These are phyloP conservation scores for Spatholobus suberectus DNA, from an alignment of 306 rosid genomes.

Conservation along the genomic window DNA sequence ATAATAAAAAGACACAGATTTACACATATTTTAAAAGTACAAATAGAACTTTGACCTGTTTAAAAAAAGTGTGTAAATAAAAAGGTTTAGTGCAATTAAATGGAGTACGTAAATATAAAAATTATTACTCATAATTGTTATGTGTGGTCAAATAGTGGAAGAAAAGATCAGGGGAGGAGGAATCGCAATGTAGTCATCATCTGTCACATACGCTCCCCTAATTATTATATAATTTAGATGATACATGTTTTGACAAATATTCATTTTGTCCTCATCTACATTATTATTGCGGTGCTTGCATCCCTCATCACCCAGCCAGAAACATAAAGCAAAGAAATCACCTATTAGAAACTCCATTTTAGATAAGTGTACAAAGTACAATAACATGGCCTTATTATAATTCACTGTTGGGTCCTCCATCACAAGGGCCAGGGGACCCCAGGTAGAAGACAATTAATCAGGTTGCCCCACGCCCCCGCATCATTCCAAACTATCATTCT, in stretches of 20 bases:
- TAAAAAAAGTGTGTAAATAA: background rate
- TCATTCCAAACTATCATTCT: slow-evolving; percentile 51
- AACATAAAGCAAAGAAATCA: slow-evolving; percentile 33
- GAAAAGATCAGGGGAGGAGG: background rate
- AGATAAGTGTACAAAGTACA: slow-evolving; percentile 37
- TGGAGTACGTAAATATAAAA: background rate
- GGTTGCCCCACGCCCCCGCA: slow-evolving; percentile 47
- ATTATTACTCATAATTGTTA: slow-evolving; percentile 16
- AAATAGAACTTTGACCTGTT: background rate
- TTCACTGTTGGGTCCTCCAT: slow-evolving; percentile 28
- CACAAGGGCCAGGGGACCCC: slow-evolving; percentile 46
- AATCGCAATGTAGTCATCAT: slow-evolving; percentile 46
- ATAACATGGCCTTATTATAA: background rate
- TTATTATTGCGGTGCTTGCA: slow-evolving; percentile 48
- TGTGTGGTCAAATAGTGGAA: slow-evolving; percentile 33
- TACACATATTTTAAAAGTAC: background rate
- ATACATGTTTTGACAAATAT: slow-evolving; percentile 61
- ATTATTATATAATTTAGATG: slow-evolving; percentile 50
- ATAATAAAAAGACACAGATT: background rate
- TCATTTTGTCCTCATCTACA: slow-evolving; percentile 54
- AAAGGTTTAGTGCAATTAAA: slow-evolving; percentile 21
- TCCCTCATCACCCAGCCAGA: slow-evolving; percentile 37
- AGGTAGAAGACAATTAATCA: slow-evolving; percentile 39
- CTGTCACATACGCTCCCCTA: slow-evolving; percentile 34
- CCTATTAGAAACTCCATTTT: slow-evolving; percentile 8